Conservation (phyloP, 805 yeast genomes). For the Ogataea methanolica region DNA sequence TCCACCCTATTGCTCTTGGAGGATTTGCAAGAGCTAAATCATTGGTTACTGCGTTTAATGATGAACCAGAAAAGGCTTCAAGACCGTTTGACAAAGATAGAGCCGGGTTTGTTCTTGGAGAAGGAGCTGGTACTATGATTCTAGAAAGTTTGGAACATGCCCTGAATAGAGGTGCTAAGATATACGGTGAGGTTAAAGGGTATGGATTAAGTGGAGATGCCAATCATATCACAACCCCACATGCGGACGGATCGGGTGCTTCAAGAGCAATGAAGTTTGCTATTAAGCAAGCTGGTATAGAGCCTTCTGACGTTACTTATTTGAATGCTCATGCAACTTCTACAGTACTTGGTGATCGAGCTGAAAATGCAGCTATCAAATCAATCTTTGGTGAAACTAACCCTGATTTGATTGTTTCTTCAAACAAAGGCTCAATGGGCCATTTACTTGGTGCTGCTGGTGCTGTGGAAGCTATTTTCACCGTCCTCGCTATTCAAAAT, state of each 20-base stretch:
- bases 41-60: constrained; percentile 59
- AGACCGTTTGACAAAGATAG: constrained; percentile 82
- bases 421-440: constrained; percentile 91
- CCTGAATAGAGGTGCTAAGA: constrained; percentile 50
- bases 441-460: constrained; percentile 97
- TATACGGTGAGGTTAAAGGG: constrained; percentile 80
- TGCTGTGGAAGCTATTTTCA: constrained; percentile 82
- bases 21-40: constrained; percentile 92
- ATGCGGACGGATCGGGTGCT: constrained; percentile 80
- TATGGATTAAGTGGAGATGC: constrained; percentile 94
- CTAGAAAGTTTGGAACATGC: constrained; percentile 82
- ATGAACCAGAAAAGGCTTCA: constrained; percentile 61
- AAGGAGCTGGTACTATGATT: constrained; percentile 82
- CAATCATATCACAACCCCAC: constrained; percentile 88
- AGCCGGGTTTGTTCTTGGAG: constrained; percentile 88
- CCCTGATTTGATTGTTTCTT: constrained; percentile 51
- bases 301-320: constrained; percentile 55
- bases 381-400: constrained; percentile 41
- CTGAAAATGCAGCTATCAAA: constrained; percentile 75
- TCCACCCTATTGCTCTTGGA: constrained; percentile 81
- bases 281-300: constrained; percentile 43
- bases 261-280: constrained; percentile 78
- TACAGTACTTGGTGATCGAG: constrained; percentile 81
- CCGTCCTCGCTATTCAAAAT: constrained; percentile 58
- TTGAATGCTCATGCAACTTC: constrained; percentile 98